These are phyloP conservation scores for Pinus tabuliformis DNA, from an alignment of 75 land plant species.

Conservation along the genomic window DNA sequence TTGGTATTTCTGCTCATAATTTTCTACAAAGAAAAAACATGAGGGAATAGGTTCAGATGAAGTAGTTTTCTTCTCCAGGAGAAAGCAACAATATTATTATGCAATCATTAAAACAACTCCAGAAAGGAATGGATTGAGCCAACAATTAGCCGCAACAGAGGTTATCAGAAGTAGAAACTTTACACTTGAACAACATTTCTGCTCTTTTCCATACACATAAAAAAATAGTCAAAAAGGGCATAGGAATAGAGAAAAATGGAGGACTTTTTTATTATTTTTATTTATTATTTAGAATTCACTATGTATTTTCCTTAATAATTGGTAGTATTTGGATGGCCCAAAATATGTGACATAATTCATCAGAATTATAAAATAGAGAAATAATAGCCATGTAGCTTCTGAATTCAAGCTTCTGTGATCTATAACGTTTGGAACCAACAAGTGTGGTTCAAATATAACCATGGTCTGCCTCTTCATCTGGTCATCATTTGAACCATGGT, in stretches of 20 bases:
- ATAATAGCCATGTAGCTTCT: no score
- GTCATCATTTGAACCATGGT: no score
- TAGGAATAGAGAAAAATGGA: not conserved
- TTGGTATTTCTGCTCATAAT: conserved; percentile 8
- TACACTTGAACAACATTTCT: not conserved
- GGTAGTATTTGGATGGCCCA: not conserved
- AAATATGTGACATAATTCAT: not conserved
- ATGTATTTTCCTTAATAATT: not conserved
- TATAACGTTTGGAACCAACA: no score
- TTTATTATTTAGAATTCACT: not conserved
- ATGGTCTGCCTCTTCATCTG: no score
- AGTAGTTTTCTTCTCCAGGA: no score
- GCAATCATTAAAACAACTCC: no score
- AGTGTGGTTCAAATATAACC: no score
- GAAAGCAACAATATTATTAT: no score
- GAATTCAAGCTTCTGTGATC: no score
- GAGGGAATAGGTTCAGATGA: not conserved
- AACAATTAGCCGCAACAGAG: not conserved
- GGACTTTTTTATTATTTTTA: not conserved
- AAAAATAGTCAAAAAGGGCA: not conserved
- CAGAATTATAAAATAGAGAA: no score
- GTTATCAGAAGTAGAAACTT: not conserved
- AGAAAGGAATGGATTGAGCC: not conserved
- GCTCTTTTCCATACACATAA: not conserved
- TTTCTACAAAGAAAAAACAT: conserved; percentile 13